Evolutionary conservation across 345 rosid species (phyloP), one percentile per base, ranked within the genome.

Genomic region (Triadica sebifera): DNA sequence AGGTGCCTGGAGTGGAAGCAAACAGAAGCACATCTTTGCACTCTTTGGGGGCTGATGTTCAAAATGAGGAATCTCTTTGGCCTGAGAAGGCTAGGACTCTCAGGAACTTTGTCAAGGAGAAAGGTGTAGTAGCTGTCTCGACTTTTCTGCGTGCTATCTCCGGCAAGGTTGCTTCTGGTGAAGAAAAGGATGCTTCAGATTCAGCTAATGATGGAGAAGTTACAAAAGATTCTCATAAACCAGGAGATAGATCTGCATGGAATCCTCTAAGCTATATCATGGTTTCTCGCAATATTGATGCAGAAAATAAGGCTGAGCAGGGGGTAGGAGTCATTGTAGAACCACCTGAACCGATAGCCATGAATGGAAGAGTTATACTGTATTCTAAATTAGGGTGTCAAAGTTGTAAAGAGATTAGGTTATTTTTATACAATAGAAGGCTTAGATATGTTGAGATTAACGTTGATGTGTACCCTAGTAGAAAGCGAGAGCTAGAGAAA

Each of bases 371-470:
- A 81, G 76, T 86, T 74, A 82, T 89, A 68, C 62, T 93, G 65
- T 93, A 91, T 68, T 87, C 98, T 46, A 88, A 85, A 80, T 71
- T 93, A 81, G 91, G 93, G 11, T 91, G 96, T 80, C 84, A 82
- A 77, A 87, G 76, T 16, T 87, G 87, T 74, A 87, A 67, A 80
- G 86, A 85, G 75, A 83, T 79, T 82, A 89, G 98, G 79, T 56
- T 81, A 50, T 86, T 84, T 85, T 78, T 91, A 78, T 83, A 74
- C 62, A 78, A 74, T 71, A 90, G 86, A 82, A 89, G 85, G 82
- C 88, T 93, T 65, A 75, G 88, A 81, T 93, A 89, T 78, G 86
- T 82, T 24, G 98, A 90, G 84, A 89, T 91, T 50, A 90, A 91
- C 81, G 80, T 91, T 64, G 97, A 93, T 76, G 78, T 91, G 49